These are phyloP conservation scores for Verticillium isaacii DNA, from an alignment of 2,329 filamentous ascomycete genomes.

Conservation along the genomic window DNA sequence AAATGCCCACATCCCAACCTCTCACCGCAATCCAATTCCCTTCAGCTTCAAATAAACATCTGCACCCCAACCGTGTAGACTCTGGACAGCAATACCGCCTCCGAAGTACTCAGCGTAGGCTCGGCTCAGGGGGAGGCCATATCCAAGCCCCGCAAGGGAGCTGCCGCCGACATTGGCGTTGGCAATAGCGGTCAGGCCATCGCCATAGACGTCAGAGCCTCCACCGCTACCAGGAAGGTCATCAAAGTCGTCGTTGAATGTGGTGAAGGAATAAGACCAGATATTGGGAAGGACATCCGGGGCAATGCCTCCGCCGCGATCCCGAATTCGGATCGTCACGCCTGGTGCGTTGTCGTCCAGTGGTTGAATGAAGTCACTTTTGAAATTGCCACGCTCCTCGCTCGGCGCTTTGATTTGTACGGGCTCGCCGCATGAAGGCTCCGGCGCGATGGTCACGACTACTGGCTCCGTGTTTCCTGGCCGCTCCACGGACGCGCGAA, in stretches of 20 bases:
- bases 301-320: constrained; percentile 89
- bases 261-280: constrained; percentile 97
- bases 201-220: constrained; percentile 43
- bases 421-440: constrained; percentile 36
- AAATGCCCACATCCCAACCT: neutral
- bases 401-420: constrained; percentile 29
- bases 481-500: constrained; percentile 85
- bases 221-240: constrained; percentile 35
- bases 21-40: constrained; percentile 49
- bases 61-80: constrained; percentile 85
- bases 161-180: constrained; percentile 67
- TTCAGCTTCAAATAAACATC: constrained; percentile 65
- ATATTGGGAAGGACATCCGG: constrained; percentile 81
- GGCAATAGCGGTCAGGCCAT: constrained; percentile 72
- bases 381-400: constrained; percentile 33
- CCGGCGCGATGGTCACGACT: constrained; percentile 84
- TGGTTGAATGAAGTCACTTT: constrained; percentile 46
- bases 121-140: constrained; percentile 82
- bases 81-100: constrained; percentile 92
- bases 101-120: constrained; percentile 99
- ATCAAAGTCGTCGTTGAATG: constrained; percentile 63
- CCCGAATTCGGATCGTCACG: constrained; percentile 91
- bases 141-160: constrained; percentile 88
- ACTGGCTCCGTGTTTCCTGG: constrained; percentile 76
- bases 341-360: constrained; percentile 68